Percentiles rank a stretch among this genome's conserved stretches.
These are phyloP conservation scores for Gaertneriomyces sp. DNA, from an alignment of 192 early-diverging fungal species.

Conservation along the genomic window DNA sequence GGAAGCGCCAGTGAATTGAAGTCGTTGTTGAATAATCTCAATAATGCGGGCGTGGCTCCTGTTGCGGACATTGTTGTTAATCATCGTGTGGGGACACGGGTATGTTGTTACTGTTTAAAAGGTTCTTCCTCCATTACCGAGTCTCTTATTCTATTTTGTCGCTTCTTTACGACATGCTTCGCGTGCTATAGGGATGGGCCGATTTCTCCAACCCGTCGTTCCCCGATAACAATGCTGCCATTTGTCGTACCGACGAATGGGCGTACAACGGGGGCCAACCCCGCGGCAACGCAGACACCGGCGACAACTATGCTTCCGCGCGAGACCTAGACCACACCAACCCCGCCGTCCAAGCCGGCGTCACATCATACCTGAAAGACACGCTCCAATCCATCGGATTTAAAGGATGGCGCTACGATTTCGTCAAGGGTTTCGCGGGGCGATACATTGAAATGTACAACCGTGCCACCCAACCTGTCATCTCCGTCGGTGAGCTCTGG, in stretches of 20 bases:
- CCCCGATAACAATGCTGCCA: conserved; percentile 4
- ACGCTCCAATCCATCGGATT: conserved; percentile 2
- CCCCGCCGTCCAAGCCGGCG: conserved; percentile 4
- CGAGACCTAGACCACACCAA: conserved; percentile 17
- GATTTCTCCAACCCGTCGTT: conserved; percentile 3
- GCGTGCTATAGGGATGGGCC: not conserved
- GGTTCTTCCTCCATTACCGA: no score
- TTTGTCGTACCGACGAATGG: not conserved
- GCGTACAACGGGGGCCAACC: not conserved
- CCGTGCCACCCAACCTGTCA: not conserved
- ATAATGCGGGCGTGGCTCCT: not conserved
- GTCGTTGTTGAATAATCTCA: not conserved
- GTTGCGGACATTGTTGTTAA: conserved; percentile 18
- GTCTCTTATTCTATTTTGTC: no score
- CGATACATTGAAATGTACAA: not conserved
- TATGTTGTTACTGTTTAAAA: no score
- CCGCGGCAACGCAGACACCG: not conserved
- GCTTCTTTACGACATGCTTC: no score
- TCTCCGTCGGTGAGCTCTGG: conserved; percentile 7
- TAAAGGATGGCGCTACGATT: conserved; percentile 4
- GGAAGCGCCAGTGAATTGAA: not conserved
- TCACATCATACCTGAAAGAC: not conserved
- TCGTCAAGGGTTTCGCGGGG: conserved; percentile 1
- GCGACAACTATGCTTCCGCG: conserved; percentile 2
- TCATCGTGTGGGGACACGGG: conserved; percentile 9